Evolutionary conservation across 352 stramenopile genomes (phyloP).

Genomic region (Globisporangium radiosum): DNA sequence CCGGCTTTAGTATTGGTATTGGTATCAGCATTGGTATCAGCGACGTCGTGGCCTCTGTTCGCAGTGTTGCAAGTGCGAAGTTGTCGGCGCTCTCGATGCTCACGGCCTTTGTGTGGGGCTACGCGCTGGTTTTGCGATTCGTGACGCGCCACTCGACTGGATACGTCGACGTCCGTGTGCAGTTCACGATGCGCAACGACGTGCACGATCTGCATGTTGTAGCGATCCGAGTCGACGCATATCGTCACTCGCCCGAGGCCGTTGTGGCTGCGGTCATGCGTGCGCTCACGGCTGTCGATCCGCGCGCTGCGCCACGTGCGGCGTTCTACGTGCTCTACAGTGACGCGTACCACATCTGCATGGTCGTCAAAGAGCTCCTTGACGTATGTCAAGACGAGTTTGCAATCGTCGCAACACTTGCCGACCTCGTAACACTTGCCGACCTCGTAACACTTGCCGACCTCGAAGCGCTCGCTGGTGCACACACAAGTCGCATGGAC

Average conservation of each 20-base stretch:
- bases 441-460: too few relatives aligned
- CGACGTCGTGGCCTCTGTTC: slow-evolving; percentile 21
- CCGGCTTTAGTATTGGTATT: neutral
- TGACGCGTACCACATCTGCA: slow-evolving; percentile 30
- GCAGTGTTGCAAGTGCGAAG: slow-evolving; percentile 29
- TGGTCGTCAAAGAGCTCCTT: slow-evolving; percentile 35
- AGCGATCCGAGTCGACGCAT: slow-evolving; percentile 22
- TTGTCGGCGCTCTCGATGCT: slow-evolving; percentile 28
- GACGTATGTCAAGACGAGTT: slow-evolving; percentile 35
- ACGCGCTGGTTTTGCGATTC: slow-evolving; percentile 34
- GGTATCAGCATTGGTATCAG: neutral
- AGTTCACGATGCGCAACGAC: slow-evolving; percentile 33
- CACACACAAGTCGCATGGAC: slow-evolving; percentile 14
- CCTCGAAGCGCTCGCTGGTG: slow-evolving; percentile 20
- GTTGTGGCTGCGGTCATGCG: slow-evolving; percentile 18
- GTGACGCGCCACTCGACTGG: slow-evolving; percentile 25
- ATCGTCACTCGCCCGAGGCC: slow-evolving; percentile 25
- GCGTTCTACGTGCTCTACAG: slow-evolving; percentile 40
- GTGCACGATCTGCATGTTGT: slow-evolving; percentile 41
- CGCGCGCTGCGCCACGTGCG: slow-evolving; percentile 19
- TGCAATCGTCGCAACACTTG: slow-evolving; percentile 24
- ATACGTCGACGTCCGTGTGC: slow-evolving; percentile 34
- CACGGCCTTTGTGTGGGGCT: slow-evolving; percentile 31
- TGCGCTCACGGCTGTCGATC: slow-evolving; percentile 24
- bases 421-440: slow-evolving; percentile 13